These are phyloP conservation scores for Colletotrichum tropicale DNA, from an alignment of 2,329 filamentous ascomycete genomes.

Conservation along the genomic window DNA sequence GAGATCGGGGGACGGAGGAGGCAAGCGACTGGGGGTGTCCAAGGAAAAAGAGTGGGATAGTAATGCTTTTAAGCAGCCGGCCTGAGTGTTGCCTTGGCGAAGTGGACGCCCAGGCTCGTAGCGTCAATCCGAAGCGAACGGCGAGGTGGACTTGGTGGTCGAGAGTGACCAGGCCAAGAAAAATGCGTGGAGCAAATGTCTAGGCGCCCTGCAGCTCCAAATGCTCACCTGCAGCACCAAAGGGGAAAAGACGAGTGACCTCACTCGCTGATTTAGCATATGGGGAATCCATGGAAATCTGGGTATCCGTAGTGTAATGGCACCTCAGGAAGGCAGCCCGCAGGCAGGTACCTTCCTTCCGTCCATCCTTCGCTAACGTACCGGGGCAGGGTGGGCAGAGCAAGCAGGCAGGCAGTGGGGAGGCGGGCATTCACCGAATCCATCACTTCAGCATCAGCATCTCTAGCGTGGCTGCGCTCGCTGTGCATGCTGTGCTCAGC, in stretches of 20 bases:
- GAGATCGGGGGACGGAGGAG: not conserved
- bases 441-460: not conserved
- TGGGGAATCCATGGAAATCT: not conserved
- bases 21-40: not conserved
- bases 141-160: not conserved
- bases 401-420: not conserved
- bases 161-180: not conserved
- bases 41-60: slow-evolving; percentile 12
- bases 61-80: slow-evolving; percentile 5
- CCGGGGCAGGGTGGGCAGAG: not conserved
- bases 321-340: not conserved
- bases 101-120: slow-evolving; percentile 3
- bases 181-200: not conserved
- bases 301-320: not conserved
- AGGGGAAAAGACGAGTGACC: slow-evolving; percentile 1
- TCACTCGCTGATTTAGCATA: not conserved
- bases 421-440: not conserved
- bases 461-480: not conserved
- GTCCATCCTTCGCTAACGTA: not conserved
- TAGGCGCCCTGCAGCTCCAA: not conserved
- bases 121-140: not conserved
- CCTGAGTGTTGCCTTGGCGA: slow-evolving; percentile 5
- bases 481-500: not conserved
- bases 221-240: not conserved
- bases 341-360: not conserved